Conservation (phyloP, 768 basidiomycete species). For the Naematelia encephala region DNA sequence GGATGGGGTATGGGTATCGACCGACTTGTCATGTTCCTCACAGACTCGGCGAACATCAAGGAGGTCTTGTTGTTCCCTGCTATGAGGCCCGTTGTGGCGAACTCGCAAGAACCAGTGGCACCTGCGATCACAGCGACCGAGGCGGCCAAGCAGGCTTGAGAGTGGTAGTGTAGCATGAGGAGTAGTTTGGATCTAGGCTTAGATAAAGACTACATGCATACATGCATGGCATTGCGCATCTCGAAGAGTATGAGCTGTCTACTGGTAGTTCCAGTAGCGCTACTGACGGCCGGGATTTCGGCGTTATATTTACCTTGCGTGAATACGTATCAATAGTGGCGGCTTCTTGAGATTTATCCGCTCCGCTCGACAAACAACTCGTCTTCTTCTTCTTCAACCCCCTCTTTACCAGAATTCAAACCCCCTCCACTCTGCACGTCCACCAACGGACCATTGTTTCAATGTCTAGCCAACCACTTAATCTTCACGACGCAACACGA, state of each 20-base stretch:
- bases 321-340: background rate
- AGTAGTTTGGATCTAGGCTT: background rate
- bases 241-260: no score
- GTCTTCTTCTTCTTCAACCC: constrained; percentile 12
- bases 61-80: constrained; percentile 95
- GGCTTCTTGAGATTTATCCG: background rate
- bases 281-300: no score
- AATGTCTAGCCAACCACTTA: constrained; percentile 5
- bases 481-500: background rate
- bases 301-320: no score
- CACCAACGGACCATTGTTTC: constrained; percentile 6
- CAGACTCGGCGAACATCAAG: constrained; percentile 96
- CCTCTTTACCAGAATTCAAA: background rate
- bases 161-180: no score
- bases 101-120: constrained; percentile 47
- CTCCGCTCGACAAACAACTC: background rate
- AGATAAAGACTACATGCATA: background rate
- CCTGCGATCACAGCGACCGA: constrained; percentile 42
- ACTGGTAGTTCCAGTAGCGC: no score
- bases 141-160: constrained; percentile 33
- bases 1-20: constrained; percentile 97
- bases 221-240: background rate
- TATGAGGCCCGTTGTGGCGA: constrained; percentile 72
- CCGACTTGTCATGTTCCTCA: constrained; percentile 96
- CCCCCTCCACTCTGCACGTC: constrained; percentile 18